Conservation (phyloP, 2,329 filamentous ascomycete genomes). For the Fusarium sterilihyphosum region DNA sequence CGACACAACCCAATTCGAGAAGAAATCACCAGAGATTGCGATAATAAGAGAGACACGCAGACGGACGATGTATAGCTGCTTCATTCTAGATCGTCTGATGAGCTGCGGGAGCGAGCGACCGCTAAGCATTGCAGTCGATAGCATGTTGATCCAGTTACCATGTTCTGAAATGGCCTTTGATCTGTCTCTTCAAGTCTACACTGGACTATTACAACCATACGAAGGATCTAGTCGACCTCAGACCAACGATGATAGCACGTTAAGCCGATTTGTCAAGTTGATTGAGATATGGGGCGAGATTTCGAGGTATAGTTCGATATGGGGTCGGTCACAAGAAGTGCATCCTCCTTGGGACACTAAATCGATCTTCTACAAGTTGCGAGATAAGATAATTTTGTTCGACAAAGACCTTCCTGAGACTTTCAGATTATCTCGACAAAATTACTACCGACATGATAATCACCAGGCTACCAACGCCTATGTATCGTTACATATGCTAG, state of each 20-base stretch:
- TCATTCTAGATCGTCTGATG: slow-evolving; percentile 76
- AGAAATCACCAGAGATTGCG: neutral
- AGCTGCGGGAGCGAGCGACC: slow-evolving; percentile 71
- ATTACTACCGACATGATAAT: slow-evolving; percentile 47
- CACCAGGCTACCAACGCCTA: slow-evolving; percentile 51
- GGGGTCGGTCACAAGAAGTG: slow-evolving; percentile 60
- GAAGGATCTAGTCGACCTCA: slow-evolving; percentile 31
- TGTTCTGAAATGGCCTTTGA: slow-evolving; percentile 60
- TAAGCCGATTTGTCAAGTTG: slow-evolving; percentile 65
- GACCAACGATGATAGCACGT: slow-evolving; percentile 56
- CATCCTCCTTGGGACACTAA: slow-evolving; percentile 68
- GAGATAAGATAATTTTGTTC: slow-evolving; percentile 56
- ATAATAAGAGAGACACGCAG: slow-evolving; percentile 57
- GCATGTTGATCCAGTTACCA: slow-evolving; percentile 3
- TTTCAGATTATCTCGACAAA: slow-evolving; percentile 62
- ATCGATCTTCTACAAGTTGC: slow-evolving; percentile 65
- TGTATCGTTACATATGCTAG: slow-evolving; percentile 8
- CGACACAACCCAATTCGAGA: neutral
- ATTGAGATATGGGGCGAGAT: slow-evolving; percentile 70
- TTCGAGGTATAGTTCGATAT: slow-evolving; percentile 63
- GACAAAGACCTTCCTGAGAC: slow-evolving; percentile 60
- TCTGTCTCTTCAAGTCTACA: slow-evolving; percentile 66
- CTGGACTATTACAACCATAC: slow-evolving; percentile 55
- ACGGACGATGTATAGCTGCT: slow-evolving; percentile 79
- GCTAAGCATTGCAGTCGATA: slow-evolving; percentile 65